phyloP scores from a whole-genome alignment of 176 grass and related monocot genomes.

The Bromus sterilis region DNA sequence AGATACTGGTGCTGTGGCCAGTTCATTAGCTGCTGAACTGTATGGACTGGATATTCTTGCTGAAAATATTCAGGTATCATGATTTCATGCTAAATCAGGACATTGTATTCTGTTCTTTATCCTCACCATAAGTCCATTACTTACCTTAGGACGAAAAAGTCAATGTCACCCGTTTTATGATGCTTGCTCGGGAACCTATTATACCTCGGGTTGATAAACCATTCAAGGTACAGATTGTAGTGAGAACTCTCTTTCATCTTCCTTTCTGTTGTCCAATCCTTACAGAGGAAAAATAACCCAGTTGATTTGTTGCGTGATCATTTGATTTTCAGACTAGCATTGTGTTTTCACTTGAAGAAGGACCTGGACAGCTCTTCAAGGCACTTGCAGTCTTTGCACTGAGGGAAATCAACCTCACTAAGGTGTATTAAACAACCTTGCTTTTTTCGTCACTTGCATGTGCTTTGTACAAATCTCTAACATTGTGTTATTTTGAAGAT shows the following conservation, averaged over 20 bases:
- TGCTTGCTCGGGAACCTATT: conserved; percentile 83
- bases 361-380: conserved; percentile 84
- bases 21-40: conserved; percentile 78
- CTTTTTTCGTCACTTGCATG: conserved; percentile 2
- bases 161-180: conserved; percentile 87
- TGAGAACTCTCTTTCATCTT: not conserved
- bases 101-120: not conserved
- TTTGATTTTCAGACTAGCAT: conserved; percentile 72
- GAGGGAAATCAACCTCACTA: conserved; percentile 87
- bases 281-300: not conserved
- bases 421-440: conserved; percentile 40
- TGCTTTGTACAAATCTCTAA: conserved; percentile 18
- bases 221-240: conserved; percentile 63
- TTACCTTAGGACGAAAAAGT: conserved; percentile 76
- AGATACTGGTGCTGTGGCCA: conserved; percentile 77
- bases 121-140: not conserved
- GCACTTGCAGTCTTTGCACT: conserved; percentile 91
- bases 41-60: conserved; percentile 88
- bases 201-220: conserved; percentile 69
- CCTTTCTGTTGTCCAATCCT: not conserved
- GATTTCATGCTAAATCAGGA: not conserved
- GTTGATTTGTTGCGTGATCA: conserved; percentile 19
- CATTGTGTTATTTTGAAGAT: conserved; percentile 40
- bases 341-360: conserved; percentile 97
- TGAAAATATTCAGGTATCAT: conserved; percentile 86